These are phyloP conservation scores for Pharnaceum exiguum DNA, from an alignment of 148 eudicot genomes.

Conservation along the genomic window DNA sequence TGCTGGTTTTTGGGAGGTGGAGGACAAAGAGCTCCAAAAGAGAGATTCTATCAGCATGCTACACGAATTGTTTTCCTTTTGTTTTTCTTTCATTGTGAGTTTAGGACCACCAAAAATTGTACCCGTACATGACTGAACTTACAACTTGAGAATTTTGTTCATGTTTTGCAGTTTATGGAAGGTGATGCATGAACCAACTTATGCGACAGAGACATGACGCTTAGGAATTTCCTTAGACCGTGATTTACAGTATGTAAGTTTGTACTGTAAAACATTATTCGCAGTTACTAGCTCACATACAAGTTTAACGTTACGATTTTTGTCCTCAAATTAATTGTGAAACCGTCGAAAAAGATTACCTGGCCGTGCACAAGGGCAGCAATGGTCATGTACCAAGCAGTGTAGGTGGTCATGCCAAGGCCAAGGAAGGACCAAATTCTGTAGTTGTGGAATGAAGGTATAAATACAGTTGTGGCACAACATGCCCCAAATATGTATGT, in stretches of 20 bases:
- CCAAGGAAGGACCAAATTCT: constrained; percentile 71
- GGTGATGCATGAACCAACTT: too few relatives aligned
- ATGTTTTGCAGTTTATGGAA: too few relatives aligned
- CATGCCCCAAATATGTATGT: constrained; percentile 80
- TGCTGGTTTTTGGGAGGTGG: constrained; percentile 11
- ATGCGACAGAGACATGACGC: too few relatives aligned
- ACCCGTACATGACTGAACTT: too few relatives aligned
- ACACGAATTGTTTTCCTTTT: neutral
- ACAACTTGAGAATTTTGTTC: too few relatives aligned
- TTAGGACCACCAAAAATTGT: too few relatives aligned
- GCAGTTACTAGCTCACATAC: neutral
- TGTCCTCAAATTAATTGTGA: neutral
- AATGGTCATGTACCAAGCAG: constrained; percentile 74
- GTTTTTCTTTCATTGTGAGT: neutral
- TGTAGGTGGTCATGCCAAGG: constrained; percentile 73
- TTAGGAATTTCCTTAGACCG: too few relatives aligned
- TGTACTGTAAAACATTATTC: neutral
- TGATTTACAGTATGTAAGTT: too few relatives aligned
- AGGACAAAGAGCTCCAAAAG: neutral
- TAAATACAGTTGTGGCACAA: constrained; percentile 64
- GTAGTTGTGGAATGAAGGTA: constrained; percentile 71
- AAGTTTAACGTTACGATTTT: neutral
- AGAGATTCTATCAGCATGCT: constrained; percentile 3
- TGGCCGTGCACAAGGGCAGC: constrained; percentile 61
- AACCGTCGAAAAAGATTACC: constrained; percentile 20